Evolutionary conservation across 768 basidiomycete species (phyloP), one percentile per base, ranked within the genome.

Genomic region (Tylopilus rubrobrunneus): DNA sequence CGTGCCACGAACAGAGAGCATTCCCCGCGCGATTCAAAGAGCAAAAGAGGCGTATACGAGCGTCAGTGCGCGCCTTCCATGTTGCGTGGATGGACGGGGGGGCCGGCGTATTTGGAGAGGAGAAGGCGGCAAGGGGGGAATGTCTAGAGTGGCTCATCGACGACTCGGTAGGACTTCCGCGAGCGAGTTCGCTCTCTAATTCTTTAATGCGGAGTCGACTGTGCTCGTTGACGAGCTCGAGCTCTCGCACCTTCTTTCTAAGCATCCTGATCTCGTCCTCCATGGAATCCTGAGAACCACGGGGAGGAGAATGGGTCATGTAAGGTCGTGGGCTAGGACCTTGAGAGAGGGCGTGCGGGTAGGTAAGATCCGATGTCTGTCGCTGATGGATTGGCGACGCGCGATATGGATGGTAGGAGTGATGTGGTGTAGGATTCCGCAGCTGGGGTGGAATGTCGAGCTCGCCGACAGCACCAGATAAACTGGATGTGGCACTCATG

Each of bases 1-100:
- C 91, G 63, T 93, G 90, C 90, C 90, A 93, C 4, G 91, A 85
- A 67, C 90, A 92, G 34, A 92, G 79, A 1, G 90, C 89, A 60
- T 93, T 93, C 31, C 91, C 91, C 0, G 90, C 90, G 48, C 91
- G 83, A 69, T 93, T 92, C 29, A 89, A 75, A 4, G 89, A 87
- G 67, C 90, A 93, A 71, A 85, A 87, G 42, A 82, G 75, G 51
- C 81, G 81, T 58, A 76, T 73, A 36, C 91, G 86, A 6, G 85
- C 81, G 21, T 88, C 84, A 1, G 88, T 92, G 53, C 90, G 86
- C 9, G 77, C 74, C 45, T 78, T 79, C 90, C 90, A 92, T 3
- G 81, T 76, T 28, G 75, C 71, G 44, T 83, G 77, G 15, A 79
- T 62, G 12, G 77, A 74, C 9, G 73, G 64, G 10, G 78, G 74